Evolutionary conservation across 1,139 yeast genomes (phyloP).

Genomic region (Yamadazyma oceani): DNA sequence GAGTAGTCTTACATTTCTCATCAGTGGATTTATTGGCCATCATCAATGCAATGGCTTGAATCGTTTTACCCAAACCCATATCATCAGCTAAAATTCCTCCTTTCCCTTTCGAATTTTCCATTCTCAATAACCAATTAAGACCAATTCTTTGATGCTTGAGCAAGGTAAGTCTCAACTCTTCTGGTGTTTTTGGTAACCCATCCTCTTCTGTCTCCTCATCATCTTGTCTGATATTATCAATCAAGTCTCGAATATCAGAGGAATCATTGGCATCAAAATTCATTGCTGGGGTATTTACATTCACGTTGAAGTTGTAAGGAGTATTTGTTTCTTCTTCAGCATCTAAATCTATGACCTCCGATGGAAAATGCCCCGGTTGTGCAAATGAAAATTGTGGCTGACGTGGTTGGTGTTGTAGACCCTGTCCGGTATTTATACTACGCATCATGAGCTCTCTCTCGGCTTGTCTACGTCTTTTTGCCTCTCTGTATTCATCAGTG

Average conservation of each 20-base stretch:
- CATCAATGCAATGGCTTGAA: constrained; percentile 74
- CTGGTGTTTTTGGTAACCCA: constrained; percentile 63
- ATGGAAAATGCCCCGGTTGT: too few species aligned
- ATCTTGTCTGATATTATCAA: constrained; percentile 66
- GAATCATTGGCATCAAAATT: constrained; percentile 5
- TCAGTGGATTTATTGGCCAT: constrained; percentile 50
- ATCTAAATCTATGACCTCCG: too few species aligned
- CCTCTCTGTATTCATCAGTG: too few species aligned
- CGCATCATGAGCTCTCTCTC: too few species aligned
- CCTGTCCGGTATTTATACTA: too few species aligned
- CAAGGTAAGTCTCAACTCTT: constrained; percentile 60
- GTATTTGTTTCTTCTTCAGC: too few species aligned
- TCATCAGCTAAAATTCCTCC: constrained; percentile 93
- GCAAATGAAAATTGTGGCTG: too few species aligned
- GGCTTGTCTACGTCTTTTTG: too few species aligned
- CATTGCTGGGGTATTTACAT: too few species aligned
- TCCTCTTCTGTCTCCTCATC: constrained; percentile 46
- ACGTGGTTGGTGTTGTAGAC: too few species aligned
- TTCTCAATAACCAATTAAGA: constrained; percentile 72
- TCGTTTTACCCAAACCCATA: constrained; percentile 93
- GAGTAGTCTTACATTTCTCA: constrained; percentile 50
- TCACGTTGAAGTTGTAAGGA: too few species aligned
- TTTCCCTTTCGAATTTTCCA: constrained; percentile 55
- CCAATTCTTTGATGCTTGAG: constrained; percentile 88
- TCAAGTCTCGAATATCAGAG: constrained; percentile 25